phyloP scores from a whole-genome alignment of 1,284 basidiomycete species.

The Leucoagaricus sp. region DNA sequence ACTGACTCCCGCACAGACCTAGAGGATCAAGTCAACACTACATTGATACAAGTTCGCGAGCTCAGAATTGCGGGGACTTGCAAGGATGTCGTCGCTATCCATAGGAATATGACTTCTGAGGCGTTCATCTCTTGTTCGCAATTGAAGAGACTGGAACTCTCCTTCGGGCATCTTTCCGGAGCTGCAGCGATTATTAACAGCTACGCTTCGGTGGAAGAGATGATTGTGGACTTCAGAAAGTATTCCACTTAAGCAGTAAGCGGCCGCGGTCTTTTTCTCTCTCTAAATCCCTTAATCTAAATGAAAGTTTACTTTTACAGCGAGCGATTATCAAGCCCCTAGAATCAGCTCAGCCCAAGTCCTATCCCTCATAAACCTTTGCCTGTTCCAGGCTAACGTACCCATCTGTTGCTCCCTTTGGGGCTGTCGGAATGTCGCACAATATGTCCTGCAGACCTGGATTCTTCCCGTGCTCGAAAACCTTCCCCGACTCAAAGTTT shows the following conservation, averaged over 20 bases:
- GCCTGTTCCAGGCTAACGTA: neutral
- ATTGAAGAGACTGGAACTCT: neutral
- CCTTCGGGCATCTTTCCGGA: neutral
- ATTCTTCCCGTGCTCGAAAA: neutral
- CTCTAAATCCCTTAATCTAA: neutral
- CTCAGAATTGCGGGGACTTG: neutral
- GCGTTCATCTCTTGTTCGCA: neutral
- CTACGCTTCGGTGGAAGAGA: neutral
- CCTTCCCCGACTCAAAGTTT: neutral
- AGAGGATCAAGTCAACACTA: neutral
- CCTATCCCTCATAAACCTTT: neutral
- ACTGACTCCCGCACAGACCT: neutral
- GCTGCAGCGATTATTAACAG: neutral
- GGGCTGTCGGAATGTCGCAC: neutral
- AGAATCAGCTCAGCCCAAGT: neutral
- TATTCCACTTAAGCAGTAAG: neutral
- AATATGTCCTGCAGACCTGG: neutral
- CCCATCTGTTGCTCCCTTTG: neutral
- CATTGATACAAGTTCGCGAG: neutral
- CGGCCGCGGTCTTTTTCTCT: neutral
- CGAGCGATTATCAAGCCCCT: neutral
- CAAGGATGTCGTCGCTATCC: neutral
- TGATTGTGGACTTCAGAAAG: neutral
- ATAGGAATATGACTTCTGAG: neutral
- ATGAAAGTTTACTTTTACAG: neutral